A percentile compares a stretch with the other conserved stretches of the same genome.
phyloP scores from a whole-genome alignment of 2,329 filamentous ascomycete species.

The Fusarium clavum region DNA sequence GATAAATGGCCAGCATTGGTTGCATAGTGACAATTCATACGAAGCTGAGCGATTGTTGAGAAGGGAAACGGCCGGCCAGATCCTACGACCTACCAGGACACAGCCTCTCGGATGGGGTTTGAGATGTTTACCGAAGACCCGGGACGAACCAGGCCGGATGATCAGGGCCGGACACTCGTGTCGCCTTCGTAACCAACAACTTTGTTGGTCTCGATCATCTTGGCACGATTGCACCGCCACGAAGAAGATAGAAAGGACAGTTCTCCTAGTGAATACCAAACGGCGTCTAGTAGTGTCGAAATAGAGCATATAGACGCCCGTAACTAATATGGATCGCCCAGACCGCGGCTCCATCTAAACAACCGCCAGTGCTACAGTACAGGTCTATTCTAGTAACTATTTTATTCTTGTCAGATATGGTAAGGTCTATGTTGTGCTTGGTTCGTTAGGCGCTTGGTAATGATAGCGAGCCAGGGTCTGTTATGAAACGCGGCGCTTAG shows the following conservation, averaged over 20 bases:
- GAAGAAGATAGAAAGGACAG: neutral
- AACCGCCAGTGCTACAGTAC: conserved; percentile 16
- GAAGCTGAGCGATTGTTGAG: neutral
- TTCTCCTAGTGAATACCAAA: neutral
- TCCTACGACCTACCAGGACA: conserved; percentile 1
- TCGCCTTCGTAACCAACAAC: conserved; percentile 1
- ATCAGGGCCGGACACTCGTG: conserved; percentile 3
- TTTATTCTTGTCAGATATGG: neutral
- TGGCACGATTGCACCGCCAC: conserved; percentile 27
- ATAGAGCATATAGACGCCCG: conserved; percentile 13
- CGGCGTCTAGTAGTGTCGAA: conserved; percentile 12
- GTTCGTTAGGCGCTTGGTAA: conserved; percentile 17
- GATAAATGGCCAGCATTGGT: neutral
- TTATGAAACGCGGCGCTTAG: conserved; percentile 33
- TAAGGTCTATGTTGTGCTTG: neutral
- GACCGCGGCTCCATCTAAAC: conserved; percentile 2
- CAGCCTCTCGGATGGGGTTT: conserved; percentile 10
- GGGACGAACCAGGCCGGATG: conserved; percentile 12
- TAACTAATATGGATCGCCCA: neutral
- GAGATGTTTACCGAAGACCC: conserved; percentile 3
- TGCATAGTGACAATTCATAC: conserved; percentile 9
- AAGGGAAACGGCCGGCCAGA: neutral
- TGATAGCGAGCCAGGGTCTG: conserved; percentile 22
- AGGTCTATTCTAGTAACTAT: conserved; percentile 20
- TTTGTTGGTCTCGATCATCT: conserved; percentile 6